Evolutionary conservation across 192 early-diverging fungal genomes (phyloP), one percentile per base, ranked within the genome.

Genomic region (Umbelopsis sp.): DNA sequence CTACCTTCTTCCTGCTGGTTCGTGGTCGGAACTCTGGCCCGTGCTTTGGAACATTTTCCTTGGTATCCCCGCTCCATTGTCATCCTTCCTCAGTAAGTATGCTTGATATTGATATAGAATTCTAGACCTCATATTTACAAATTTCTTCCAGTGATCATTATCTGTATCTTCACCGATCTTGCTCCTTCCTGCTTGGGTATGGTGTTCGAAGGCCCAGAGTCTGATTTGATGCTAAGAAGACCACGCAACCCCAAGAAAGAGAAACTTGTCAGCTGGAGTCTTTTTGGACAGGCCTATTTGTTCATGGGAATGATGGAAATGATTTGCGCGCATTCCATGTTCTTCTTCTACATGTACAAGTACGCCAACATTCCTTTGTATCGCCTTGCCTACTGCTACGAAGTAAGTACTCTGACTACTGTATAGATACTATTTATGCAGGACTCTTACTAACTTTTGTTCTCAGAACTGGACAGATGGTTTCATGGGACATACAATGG

Each of bases 1-100:
- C 2, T 96, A 95, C 70, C 76, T 96, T 59, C 73, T 96, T 67
- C 93, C 94, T 0, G 86, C 90, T 52, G 92, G 91, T 34, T 86
- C 86, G 51, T 82, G 88, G 80, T 62, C 56, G 4, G 68, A 97
- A 73, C 84, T 94, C 43, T 77, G 86, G 79, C 87, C 93, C 6
- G 90, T 93, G 17, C 53, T 96, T n/a, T 73, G 88, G 44, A 94
- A 92, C 73, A 83, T 91, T 12, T 92, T 92, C 32, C 76, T 95
- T 16, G 95, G 95, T 8, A 83, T 91, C 26, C 95, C 89, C 5
- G 77, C 92, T n/a, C 91, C 92, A 21, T 79, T 96, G 43, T 91
- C 90, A 0, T 80, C 91, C 4, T 93, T 91, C 69, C 81, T 94
- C 52, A 92, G 47, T 49, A 49, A 49, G 47, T 49, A n/a, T n/a